Evolutionary conservation across 78 protist species (phyloP).

Genomic region (Protostelium mycophagum): DNA sequence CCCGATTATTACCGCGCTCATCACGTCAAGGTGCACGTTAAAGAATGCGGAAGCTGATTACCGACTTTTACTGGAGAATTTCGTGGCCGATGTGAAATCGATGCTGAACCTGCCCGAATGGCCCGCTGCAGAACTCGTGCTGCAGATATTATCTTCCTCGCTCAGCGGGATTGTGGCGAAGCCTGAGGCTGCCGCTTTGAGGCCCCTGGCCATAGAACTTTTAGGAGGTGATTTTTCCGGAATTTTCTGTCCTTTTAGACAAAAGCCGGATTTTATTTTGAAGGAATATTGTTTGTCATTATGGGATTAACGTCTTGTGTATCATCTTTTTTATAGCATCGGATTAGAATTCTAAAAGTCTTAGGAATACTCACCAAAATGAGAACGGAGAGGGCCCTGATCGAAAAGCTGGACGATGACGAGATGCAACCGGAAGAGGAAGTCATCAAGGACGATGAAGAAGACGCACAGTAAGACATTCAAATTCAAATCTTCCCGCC

Average conservation of each 20-base stretch:
- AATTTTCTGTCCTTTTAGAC: background rate
- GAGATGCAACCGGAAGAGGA: background rate
- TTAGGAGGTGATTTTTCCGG: background rate
- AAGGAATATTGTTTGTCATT: too few relatives aligned
- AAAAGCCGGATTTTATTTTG: too few relatives aligned
- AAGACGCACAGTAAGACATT: too few relatives aligned
- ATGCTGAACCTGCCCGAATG: background rate
- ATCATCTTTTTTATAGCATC: too few relatives aligned
- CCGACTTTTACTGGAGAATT: background rate
- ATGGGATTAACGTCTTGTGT: too few relatives aligned
- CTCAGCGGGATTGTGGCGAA: background rate
- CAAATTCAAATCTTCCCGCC: too few relatives aligned
- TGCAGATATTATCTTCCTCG: background rate
- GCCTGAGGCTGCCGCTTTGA: background rate
- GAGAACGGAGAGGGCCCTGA: background rate
- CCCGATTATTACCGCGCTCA: too few relatives aligned
- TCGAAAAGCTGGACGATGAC: background rate
- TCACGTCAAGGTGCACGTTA: background rate
- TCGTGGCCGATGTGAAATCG: background rate
- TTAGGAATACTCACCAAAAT: background rate
- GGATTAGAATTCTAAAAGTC: too few relatives aligned
- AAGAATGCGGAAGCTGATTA: background rate
- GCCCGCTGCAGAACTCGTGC: background rate
- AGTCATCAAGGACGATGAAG: background rate
- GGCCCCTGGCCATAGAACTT: background rate